phyloP scores from a whole-genome alignment of 2,329 filamentous ascomycete species.

The Nemania sp. region DNA sequence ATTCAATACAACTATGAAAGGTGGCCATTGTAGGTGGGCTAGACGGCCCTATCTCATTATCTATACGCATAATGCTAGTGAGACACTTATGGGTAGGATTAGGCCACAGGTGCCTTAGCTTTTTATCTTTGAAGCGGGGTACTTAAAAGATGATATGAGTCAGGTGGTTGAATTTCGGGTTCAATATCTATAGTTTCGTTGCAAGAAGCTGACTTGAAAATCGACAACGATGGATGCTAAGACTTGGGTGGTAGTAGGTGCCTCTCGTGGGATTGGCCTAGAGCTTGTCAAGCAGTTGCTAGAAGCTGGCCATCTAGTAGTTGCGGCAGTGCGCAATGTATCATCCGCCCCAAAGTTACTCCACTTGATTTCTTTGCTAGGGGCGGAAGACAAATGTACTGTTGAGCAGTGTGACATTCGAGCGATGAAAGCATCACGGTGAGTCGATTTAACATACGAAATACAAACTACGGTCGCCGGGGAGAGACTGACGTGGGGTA shows the following conservation, averaged over 20 bases:
- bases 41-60: too few species aligned
- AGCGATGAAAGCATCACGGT: constrained; percentile 27
- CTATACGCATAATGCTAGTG: too few species aligned
- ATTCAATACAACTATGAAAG: too few species aligned
- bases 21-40: too few species aligned
- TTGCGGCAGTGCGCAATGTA: constrained; percentile 25
- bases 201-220: too few species aligned
- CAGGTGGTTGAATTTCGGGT: too few species aligned
- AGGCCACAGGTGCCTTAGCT: too few species aligned
- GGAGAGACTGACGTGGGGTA: background rate
- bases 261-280: constrained; percentile 27
- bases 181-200: too few species aligned
- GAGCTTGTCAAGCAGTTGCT: constrained; percentile 29
- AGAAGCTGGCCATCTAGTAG: constrained; percentile 15
- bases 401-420: constrained; percentile 22
- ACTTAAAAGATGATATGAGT: too few species aligned
- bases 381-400: constrained; percentile 15
- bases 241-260: constrained; percentile 25
- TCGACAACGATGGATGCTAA: background rate
- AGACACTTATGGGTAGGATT: too few species aligned
- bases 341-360: constrained; percentile 21
- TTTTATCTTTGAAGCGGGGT: too few species aligned
- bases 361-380: constrained; percentile 11
- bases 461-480: background rate
- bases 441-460: constrained; percentile 2